Conservation (phyloP, 805 yeast species). For the Suhomyces pyralidae region DNA sequence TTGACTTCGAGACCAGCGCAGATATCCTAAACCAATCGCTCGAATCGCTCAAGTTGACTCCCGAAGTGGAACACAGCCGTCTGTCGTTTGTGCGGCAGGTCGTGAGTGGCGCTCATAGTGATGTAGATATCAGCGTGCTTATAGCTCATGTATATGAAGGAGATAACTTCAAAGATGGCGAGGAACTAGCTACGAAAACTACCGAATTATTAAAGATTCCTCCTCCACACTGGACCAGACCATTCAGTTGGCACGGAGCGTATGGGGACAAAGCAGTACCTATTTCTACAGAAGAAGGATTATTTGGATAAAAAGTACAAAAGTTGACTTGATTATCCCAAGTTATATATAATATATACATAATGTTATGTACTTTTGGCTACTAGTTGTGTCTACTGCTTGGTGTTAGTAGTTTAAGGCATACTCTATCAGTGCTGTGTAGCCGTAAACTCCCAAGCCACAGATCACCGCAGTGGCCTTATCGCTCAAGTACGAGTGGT, state of each 20-base stretch:
- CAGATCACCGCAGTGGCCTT: constrained; percentile 46
- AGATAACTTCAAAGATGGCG: constrained; percentile 77
- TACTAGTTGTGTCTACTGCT: too few species aligned
- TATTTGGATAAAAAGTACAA: constrained; percentile 50
- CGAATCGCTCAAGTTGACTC: constrained; percentile 21
- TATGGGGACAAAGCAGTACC: constrained; percentile 76
- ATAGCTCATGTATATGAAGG: constrained; percentile 81
- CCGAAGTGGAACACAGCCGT: not conserved
- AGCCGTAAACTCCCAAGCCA: constrained; percentile 43
- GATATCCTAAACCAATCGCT: constrained; percentile 31
- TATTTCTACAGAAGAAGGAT: constrained; percentile 69
- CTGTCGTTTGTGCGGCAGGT: constrained; percentile 9
- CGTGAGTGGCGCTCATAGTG: constrained; percentile 7
- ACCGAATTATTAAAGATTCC: constrained; percentile 22
- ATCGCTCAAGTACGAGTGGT: constrained; percentile 46
- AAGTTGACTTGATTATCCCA: too few species aligned
- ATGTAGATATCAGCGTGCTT: constrained; percentile 34
- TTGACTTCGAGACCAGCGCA: constrained; percentile 27
- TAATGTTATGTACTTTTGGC: too few species aligned
- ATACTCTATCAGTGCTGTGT: constrained; percentile 39
- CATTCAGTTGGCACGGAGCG: constrained; percentile 80
- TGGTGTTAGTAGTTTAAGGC: constrained; percentile 34
- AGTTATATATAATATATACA: too few species aligned
- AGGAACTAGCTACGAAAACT: constrained; percentile 41
- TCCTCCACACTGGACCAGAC: constrained; percentile 44